Base-by-base conservation (phyloP, 148 eudicot species). In the Beta vulgaris region DNA sequence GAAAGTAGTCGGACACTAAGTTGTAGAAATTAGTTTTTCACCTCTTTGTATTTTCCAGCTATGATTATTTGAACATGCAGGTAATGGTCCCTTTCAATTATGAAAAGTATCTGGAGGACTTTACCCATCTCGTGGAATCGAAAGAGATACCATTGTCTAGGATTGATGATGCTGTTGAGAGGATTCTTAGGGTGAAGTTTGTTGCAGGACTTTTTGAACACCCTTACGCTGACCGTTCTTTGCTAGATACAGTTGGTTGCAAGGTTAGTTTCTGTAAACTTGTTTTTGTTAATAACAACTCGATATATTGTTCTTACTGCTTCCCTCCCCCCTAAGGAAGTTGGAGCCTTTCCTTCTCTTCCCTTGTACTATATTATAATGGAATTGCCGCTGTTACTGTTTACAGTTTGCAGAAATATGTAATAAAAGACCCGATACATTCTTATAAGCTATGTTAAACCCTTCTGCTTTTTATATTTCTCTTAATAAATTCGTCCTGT, bases 81-180 rank as follows among this genome's bases (percentile, higher is more conserved):
- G 93, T 94, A 69, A 92, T 95, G 97, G 97, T 92, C 68, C 97
- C 98, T 54, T 78, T 81, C 62, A 83, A 77, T 65, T 95, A 75
- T 82, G 85, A 84, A 70, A 81, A 81, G 77, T 92, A 87, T 84
- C 69, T 95, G 70, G 86, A 87, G 72, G 93, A 92, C 73, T 55
- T 95, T 69, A 70, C 79, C 25, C 71, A 74, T 77, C 87, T 95
- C 64, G 98, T 88, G 46, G 92, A 92, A 80, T 82, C 90, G 2
- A 91, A 91, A 74, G 91, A 89, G 78, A 86, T 92, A 80, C 81
- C 93, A 0, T 85, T 89, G 88, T 83, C 90, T 66, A 87, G 98
- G 84, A 88, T 95, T 68, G 90, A 95, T 78, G 97, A 95, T 85
- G 98, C 98, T 75, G 97, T 95, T 69, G 96, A 86, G 81, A 78